Conservation (phyloP, 257 asterid genomes). For the Fraxinus cuspidata region DNA sequence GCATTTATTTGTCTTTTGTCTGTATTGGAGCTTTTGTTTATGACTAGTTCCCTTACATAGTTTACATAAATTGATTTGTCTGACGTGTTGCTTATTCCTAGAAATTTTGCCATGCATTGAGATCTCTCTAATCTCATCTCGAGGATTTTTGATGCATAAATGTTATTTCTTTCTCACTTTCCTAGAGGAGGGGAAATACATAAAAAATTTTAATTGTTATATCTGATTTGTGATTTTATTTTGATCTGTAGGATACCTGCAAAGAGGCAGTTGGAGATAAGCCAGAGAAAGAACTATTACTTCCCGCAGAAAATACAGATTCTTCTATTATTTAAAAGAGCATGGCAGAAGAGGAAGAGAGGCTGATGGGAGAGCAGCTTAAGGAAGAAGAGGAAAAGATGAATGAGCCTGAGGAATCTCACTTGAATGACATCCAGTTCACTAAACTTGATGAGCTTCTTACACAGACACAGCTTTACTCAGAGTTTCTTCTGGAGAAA, state of each 20-base stretch:
- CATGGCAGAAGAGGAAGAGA: constrained; percentile 64
- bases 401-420: constrained; percentile 44
- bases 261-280: constrained; percentile 38
- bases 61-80: not conserved
- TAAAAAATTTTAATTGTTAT: not conserved
- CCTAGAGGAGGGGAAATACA: not conserved
- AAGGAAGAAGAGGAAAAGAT: constrained; percentile 48
- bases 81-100: not conserved
- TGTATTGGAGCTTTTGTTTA: not conserved
- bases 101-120: not conserved
- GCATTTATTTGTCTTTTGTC: not conserved
- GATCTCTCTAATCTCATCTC: constrained; percentile 9
- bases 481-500: constrained; percentile 91
- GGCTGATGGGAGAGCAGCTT: constrained; percentile 51
- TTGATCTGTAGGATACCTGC: constrained; percentile 54
- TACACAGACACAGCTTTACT: constrained; percentile 84
- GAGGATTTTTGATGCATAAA: constrained; percentile 1
- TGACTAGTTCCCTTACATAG: not conserved
- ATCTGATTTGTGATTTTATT: constrained; percentile 15
- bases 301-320: constrained; percentile 40
- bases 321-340: constrained; percentile 42
- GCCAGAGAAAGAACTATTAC: constrained; percentile 40
- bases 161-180: not conserved
- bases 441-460: constrained; percentile 86
- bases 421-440: constrained; percentile 66